These are phyloP conservation scores for Sphaerulina musiva DNA, from an alignment of 2,329 filamentous ascomycete genomes.

Conservation along the genomic window DNA sequence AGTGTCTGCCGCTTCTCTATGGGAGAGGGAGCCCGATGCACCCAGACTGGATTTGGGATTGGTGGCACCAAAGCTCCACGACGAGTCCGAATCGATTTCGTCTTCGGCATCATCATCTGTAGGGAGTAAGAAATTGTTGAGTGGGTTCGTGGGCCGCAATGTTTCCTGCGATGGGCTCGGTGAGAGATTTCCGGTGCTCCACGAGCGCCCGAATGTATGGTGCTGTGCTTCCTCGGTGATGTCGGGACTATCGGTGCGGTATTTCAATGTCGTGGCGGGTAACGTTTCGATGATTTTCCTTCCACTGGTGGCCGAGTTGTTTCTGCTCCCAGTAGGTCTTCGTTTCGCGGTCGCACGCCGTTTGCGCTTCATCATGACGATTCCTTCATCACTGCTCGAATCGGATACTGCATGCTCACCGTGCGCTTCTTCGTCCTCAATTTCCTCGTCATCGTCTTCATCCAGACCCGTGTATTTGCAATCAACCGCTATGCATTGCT, in stretches of 20 bases:
- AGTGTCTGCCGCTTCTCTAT: neutral
- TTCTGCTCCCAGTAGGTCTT: constrained; percentile 43
- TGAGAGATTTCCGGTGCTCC: constrained; percentile 42
- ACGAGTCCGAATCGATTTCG: constrained; percentile 24
- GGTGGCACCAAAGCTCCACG: constrained; percentile 33
- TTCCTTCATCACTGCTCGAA: constrained; percentile 60
- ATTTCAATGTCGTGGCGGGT: constrained; percentile 82
- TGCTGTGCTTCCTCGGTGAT: constrained; percentile 28
- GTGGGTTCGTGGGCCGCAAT: constrained; percentile 61
- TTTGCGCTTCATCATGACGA: constrained; percentile 72
- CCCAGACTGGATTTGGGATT: constrained; percentile 32
- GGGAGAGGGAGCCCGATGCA: constrained; percentile 25
- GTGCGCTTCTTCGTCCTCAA: constrained; percentile 33
- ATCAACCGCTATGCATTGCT: constrained; percentile 92
- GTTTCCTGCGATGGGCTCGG: constrained; percentile 80
- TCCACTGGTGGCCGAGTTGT: constrained; percentile 51
- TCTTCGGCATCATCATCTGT: constrained; percentile 18
- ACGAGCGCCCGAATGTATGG: constrained; percentile 41
- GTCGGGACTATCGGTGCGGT: constrained; percentile 69
- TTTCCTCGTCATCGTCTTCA: constrained; percentile 44
- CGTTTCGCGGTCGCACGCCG: constrained; percentile 45
- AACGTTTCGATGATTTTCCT: constrained; percentile 77
- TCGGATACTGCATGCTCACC: constrained; percentile 44
- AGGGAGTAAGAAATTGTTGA: constrained; percentile 52
- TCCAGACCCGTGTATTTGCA: constrained; percentile 72